Conservation (phyloP, 148 eudicot genomes). For the Nepenthes gracilis region DNA sequence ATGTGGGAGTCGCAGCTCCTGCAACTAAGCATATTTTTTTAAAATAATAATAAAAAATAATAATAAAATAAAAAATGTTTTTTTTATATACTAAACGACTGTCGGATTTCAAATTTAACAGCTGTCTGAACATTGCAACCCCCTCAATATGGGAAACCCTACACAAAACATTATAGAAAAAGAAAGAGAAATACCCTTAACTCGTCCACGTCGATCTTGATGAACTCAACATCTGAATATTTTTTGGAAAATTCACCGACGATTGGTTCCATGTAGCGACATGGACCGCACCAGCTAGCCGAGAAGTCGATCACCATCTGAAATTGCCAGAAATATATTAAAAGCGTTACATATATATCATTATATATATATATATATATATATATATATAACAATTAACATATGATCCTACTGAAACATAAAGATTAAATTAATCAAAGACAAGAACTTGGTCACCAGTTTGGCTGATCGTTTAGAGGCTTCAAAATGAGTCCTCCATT, state of each 20-base stretch:
- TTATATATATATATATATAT: too few relatives aligned
- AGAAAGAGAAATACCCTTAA: not conserved
- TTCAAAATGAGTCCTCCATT: slow-evolving; percentile 46
- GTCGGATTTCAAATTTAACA: too few relatives aligned
- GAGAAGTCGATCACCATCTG: slow-evolving; percentile 10
- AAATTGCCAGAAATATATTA: not conserved
- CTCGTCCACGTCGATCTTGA: slow-evolving; percentile 13
- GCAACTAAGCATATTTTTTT: not conserved
- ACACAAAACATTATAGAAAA: not conserved
- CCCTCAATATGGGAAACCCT: too few relatives aligned
- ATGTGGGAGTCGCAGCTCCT: not conserved
- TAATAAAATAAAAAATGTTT: not conserved
- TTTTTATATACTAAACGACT: not conserved
- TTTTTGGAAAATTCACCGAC: slow-evolving; percentile 4
- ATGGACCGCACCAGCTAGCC: slow-evolving; percentile 12
- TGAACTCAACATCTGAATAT: slow-evolving; percentile 7
- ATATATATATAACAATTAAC: not conserved
- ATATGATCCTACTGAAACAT: not conserved
- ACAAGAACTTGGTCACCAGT: slow-evolving; percentile 25
- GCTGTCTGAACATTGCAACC: too few relatives aligned
- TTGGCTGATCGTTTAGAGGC: slow-evolving; percentile 38
- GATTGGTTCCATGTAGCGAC: slow-evolving; percentile 8
- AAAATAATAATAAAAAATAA: too few relatives aligned
- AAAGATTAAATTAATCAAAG: not conserved
- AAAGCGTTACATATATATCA: too few relatives aligned